These are phyloP conservation scores for Colletotrichum cuscutae DNA, from an alignment of 2,329 filamentous ascomycete species.

Conservation along the genomic window DNA sequence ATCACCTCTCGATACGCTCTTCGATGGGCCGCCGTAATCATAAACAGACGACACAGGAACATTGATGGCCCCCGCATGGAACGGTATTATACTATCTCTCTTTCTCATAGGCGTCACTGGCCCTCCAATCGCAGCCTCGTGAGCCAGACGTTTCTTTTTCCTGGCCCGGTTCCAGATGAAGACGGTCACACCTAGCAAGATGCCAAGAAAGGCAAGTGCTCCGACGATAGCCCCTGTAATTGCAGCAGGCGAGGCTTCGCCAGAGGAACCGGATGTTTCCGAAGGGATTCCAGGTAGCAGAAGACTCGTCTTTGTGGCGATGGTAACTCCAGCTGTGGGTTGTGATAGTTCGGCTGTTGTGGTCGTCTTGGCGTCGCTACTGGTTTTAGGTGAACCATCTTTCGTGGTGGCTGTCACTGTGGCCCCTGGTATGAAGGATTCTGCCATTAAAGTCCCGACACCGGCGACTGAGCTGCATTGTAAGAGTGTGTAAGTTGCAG, in stretches of 20 bases:
- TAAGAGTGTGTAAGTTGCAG: conserved; percentile 1
- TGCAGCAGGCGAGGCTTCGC: background rate
- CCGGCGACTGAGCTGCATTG: background rate
- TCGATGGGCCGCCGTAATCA: background rate
- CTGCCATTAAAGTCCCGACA: background rate
- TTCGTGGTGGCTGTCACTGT: background rate
- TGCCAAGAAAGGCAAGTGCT: conserved; percentile 14
- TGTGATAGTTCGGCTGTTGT: too few species aligned
- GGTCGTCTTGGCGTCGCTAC: background rate
- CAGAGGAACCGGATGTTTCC: background rate
- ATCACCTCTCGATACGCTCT: background rate
- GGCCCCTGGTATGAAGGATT: background rate
- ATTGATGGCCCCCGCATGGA: too few species aligned
- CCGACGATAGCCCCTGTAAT: conserved; percentile 12
- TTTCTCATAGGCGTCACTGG: background rate
- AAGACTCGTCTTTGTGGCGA: background rate
- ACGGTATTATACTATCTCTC: background rate
- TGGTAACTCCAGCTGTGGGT: background rate
- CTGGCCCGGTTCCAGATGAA: conserved; percentile 1
- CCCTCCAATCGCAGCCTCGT: background rate
- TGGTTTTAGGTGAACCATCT: background rate
- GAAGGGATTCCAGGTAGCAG: background rate
- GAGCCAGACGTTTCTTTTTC: background rate
- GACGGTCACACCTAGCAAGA: background rate
- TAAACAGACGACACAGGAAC: background rate